A percentile compares a stretch with the other conserved stretches of the same genome.
phyloP scores from a whole-genome alignment of 179 eudicot species.

The Spinacia oleracea region DNA sequence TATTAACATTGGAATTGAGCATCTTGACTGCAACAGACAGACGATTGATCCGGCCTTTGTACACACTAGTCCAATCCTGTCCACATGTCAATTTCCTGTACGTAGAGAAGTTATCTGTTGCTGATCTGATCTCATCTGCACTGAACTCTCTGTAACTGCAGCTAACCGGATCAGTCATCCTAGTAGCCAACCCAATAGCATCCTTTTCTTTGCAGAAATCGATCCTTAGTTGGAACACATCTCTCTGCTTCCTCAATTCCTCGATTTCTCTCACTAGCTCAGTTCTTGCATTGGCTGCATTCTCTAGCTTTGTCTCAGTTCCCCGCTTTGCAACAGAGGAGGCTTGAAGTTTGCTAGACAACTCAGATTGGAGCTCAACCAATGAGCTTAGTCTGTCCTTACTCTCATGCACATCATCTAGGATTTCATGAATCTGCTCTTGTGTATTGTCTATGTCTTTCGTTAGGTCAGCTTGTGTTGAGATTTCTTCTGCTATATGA shows the following conservation, averaged over 20 bases:
- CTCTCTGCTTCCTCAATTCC: slow-evolving; percentile 60
- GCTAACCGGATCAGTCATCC: slow-evolving; percentile 31
- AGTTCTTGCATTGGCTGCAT: slow-evolving; percentile 40
- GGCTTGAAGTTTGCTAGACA: slow-evolving; percentile 53
- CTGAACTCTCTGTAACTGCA: slow-evolving; percentile 54
- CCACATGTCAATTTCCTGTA: slow-evolving; percentile 51
- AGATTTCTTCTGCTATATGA: slow-evolving; percentile 39
- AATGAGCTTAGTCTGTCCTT: slow-evolving; percentile 55
- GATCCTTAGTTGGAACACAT: slow-evolving; percentile 59
- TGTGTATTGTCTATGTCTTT: slow-evolving; percentile 50
- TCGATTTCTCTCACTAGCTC: slow-evolving; percentile 62
- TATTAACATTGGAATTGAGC: slow-evolving; percentile 31
- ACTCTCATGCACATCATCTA: slow-evolving; percentile 50
- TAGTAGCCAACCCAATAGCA: slow-evolving; percentile 54
- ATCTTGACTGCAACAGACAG: slow-evolving; percentile 50
- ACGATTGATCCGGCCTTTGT: slow-evolving; percentile 56
- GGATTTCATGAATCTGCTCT: slow-evolving; percentile 51
- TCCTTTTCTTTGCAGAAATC: slow-evolving; percentile 76
- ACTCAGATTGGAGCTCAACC: slow-evolving; percentile 59
- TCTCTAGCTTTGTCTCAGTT: slow-evolving; percentile 50
- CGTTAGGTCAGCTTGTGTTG: slow-evolving; percentile 38
- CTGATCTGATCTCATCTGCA: slow-evolving; percentile 59
- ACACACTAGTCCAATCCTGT: slow-evolving; percentile 46
- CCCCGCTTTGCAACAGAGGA: slow-evolving; percentile 42
- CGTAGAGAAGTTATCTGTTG: slow-evolving; percentile 56